Base-by-base conservation (phyloP, 2,329 filamentous ascomycete genomes). In the Arthrinium phaeospermum region DNA sequence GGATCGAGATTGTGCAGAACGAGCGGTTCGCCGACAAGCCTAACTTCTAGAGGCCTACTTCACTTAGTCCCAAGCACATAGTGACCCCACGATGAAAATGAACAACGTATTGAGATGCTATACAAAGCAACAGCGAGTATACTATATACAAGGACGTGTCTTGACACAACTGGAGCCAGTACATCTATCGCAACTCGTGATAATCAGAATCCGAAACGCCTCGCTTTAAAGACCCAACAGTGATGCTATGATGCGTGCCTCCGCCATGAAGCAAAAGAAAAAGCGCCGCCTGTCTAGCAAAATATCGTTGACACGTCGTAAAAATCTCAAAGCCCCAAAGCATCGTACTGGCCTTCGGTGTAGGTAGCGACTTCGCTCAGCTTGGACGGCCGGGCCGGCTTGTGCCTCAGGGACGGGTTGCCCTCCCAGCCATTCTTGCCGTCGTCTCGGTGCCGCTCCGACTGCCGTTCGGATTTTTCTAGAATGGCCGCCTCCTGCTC, bases 1-100 rank as follows among this genome's bases (percentile, higher is more conserved):
- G 93, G 94, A 88, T 94, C 71, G 91, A 92, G 83, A 80, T 92
- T 78, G 86, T 98, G 69, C 94, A 97, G 85, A 97, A 97, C 78
- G 68, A 70, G 68, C 47, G 49, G 13, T 57, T 53, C 41, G 37
- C 46, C 14, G 68, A 34, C 30, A 47, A 70, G 68, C 8, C 46
- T n/a, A 70, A 70, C 68, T 70, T 70, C 34, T 70, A 70, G 19
- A 41, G 10, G 19, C 10, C 7, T n/a, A n/a, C n/a, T n/a, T 37
- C 34, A 10, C 10, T 10, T 30, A 57, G 51, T 19, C 14, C 19
- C 19, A 41, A n/a, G 34, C 4, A 64, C 1, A 37, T 13, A n/a
- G 13, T 5, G 14, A 37, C 6, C 1, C 7, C 34, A 41, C n/a
- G 16, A 6, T 4, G 37, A 19, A 61, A n/a, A 24, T 4, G 22